These are phyloP conservation scores for Apiotrichum akiyoshidainum DNA, from an alignment of 1,284 basidiomycete genomes.

Conservation along the genomic window DNA sequence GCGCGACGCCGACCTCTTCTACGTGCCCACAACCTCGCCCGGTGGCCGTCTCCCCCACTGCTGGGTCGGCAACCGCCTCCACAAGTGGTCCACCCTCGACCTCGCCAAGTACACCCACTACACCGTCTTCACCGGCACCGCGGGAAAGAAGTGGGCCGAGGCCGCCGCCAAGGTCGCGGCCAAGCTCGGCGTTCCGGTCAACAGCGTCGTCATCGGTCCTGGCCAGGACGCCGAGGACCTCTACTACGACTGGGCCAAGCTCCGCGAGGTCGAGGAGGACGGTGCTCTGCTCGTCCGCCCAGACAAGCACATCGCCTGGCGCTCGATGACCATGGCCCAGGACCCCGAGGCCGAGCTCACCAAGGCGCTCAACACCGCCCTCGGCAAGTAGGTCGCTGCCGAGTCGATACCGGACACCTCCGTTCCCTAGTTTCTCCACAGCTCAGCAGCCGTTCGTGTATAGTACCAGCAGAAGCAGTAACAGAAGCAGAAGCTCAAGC, in stretches of 20 bases:
- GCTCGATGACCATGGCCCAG: conserved; percentile 3
- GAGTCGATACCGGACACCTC: too few relatives aligned
- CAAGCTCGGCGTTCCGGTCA: conserved; percentile 9
- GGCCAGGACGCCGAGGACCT: conserved; percentile 15
- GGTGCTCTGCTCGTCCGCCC: conserved; percentile 17
- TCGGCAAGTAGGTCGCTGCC: conserved; percentile 1
- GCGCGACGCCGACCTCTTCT: conserved; percentile 17
- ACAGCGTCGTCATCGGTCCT: conserved; percentile 13
- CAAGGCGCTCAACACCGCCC: conserved; percentile 3
- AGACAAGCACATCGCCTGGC: conserved; percentile 21
- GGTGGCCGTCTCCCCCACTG: conserved; percentile 17
- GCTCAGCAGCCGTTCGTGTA: too few relatives aligned
- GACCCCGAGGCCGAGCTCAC: conserved; percentile 12
- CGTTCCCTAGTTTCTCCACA: too few relatives aligned
- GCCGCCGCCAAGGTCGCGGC: conserved; percentile 1
- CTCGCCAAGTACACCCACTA: conserved; percentile 11
- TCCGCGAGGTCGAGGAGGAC: conserved; percentile 20
- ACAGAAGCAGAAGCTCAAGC: too few relatives aligned
- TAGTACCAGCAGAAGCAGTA: too few relatives aligned
- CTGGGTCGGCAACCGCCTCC: conserved; percentile 10
- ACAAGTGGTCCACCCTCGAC: conserved; percentile 16
- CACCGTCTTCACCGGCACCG: conserved; percentile 17
- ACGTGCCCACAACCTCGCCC: conserved; percentile 9
- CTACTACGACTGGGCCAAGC: conserved; percentile 21
- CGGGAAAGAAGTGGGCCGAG: conserved; percentile 5